Base-by-base conservation (phyloP, 306 rosid genomes). In the Rubus parviflorus region DNA sequence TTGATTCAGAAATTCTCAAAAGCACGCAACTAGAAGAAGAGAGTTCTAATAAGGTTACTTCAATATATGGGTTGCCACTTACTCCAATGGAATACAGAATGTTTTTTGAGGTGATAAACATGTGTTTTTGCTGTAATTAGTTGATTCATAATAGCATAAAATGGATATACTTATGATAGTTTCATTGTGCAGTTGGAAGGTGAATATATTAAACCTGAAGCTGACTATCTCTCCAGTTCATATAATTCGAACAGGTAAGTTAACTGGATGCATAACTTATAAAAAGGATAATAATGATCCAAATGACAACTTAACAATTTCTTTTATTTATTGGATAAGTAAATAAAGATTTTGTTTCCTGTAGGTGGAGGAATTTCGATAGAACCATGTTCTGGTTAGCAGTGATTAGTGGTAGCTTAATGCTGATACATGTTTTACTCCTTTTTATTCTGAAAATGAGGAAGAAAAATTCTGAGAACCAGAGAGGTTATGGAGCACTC, bases 361-460 rank as follows among this genome's bases (percentile, higher is more conserved):
- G 80, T 76, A 94, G 98, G 86, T 94, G 97, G 98, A 86, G 84
- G 54, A 88, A 88, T 63, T 94, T 94, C 60, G 79, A 61, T 47
- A 85, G 97, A 84, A 85, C 85, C 88, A 88, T 90, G 93, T 87
- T 92, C 84, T 94, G 98, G 95, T 81, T 94, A 76, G 95, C 86
- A 47, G 85, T 87, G 82, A 85, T 92, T 62, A 87, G 67, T 74
- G 93, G 98, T 43, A 68, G 86, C 73, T 89, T 92, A 78, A 51
- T 90, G 69, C 76, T 90, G 72, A 87, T 90, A 75, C 98, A 92
- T 82, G 65, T 77, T 22, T 77, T 92, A 68, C 87, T 90, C 76
- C 87, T 94, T 42, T 60, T 86, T 11, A 85, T 88, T 72, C 86
- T 92, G 67, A 94, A 88, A 87, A 76, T 83, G 52, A 84, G 87